Base-by-base conservation (phyloP, 108 stramenopile genomes). In the Aurantiochytrium sp. region DNA sequence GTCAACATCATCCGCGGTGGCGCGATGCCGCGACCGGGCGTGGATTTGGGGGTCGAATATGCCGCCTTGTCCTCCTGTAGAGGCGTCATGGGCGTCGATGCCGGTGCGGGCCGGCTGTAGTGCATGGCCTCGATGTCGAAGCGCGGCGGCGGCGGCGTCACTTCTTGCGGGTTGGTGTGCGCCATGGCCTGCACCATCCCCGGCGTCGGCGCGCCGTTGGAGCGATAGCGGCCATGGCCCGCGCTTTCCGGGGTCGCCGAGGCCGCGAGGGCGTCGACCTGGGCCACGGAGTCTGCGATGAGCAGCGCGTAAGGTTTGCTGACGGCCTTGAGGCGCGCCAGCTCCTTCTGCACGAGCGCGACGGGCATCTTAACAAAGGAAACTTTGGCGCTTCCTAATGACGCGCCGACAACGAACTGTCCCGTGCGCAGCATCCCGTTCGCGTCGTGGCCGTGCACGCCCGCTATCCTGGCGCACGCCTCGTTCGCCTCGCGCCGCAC, bases 351-450 rank as follows among this genome's bases (percentile, higher is more conserved):
- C 39, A 81, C 45, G 73, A 81, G 73, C 6, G 39, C 42, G 27
- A 48, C 45, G 6, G 73, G 42, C 42, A 81, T 41, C 45, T 81
- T 81, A 6, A 48, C 24, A 24, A 81, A 81, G 8, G 73, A 81
- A 12, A 81, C 73, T 24, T 81, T 81, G 73, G 73, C 73, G 27
- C 73, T 48, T 81, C 73, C 73, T n/a, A 81, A 24, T n/a, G 73
- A 48, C 12, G 73, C 73, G 21, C 73, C 73, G 45, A 81, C 42
- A n/a, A 81, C 24, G 45, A 48, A 41, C 45, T 81, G 73, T 12
- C 73, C 73, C 8, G 12, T 6, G 73, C 24, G 73, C 39, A 81
- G 45, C n/a, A 81, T 41, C 45, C 39, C 73, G 19, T 48, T 65
- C 15, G 73, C 39, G n/a, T 27, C 45, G 45, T 48, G 39, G 73